A percentile compares a stretch with the other conserved stretches of the same genome.
Conservation (phyloP, 129 eudicot genomes). For the Flaveria robusta region DNA sequence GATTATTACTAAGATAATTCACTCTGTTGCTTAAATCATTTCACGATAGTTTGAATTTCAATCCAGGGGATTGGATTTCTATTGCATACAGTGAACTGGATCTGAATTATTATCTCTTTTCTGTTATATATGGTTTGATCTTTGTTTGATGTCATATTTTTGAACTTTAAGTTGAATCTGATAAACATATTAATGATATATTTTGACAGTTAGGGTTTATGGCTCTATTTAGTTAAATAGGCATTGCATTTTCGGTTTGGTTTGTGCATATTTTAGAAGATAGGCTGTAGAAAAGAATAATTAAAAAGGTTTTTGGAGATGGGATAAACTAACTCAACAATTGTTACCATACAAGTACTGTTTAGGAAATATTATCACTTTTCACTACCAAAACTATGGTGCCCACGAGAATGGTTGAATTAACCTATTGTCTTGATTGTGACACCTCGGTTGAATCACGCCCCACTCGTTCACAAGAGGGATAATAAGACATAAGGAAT, state of each 20-base stretch:
- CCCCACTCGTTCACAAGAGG: not conserved
- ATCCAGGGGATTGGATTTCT: not conserved
- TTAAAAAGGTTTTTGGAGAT: not conserved
- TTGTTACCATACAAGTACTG: too few relatives aligned
- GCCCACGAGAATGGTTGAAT: not conserved
- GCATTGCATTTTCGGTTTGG: constrained; percentile 7
- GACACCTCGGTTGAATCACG: not conserved
- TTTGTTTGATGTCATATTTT: constrained; percentile 12
- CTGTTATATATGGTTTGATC: constrained; percentile 4
- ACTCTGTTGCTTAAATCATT: not conserved
- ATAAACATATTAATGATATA: not conserved
- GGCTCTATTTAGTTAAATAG: constrained; percentile 1
- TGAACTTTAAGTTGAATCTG: not conserved
- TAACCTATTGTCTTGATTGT: not conserved
- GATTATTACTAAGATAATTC: too few relatives aligned
- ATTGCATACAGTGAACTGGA: constrained; percentile 2
- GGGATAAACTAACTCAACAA: not conserved
- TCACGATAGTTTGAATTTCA: not conserved
- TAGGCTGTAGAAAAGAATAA: not conserved
- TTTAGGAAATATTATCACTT: too few relatives aligned
- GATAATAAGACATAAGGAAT: not conserved
- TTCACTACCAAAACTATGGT: not conserved
- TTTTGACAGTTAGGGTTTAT: constrained; percentile 5
- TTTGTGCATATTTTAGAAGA: not conserved
- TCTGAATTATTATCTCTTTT: not conserved